Evolutionary conservation across 2,329 filamentous ascomycete genomes (phyloP).

Genomic region (Colletotrichum spaethianum): DNA sequence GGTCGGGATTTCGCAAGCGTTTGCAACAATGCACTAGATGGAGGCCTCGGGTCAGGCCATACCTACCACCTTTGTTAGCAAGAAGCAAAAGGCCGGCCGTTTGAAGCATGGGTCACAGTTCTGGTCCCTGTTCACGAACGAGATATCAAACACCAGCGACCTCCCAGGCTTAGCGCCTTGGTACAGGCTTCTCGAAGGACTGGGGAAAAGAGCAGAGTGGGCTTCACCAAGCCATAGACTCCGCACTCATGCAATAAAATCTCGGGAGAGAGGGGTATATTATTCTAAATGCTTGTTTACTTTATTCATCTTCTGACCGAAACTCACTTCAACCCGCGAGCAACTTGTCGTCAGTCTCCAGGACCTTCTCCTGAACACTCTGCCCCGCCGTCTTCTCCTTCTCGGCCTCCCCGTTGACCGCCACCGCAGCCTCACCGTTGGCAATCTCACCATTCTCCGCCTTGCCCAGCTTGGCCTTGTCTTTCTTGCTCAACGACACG

Average conservation of each 20-base stretch:
- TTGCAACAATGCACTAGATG: no score
- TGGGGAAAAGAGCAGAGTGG: no score
- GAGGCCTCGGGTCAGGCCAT: no score
- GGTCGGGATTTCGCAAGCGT: no score
- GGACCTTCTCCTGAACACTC: conserved; percentile 36
- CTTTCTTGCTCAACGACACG: conserved; percentile 81
- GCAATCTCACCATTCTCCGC: conserved; percentile 45
- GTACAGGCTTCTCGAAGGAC: neutral
- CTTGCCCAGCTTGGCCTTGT: conserved; percentile 61
- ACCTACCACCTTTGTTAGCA: no score
- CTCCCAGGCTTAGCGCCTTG: neutral
- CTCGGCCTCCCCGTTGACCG: neutral
- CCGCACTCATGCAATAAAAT: neutral
- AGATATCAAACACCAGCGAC: neutral
- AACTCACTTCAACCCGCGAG: conserved; percentile 29
- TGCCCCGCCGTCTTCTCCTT: conserved; percentile 10
- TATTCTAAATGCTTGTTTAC: neutral
- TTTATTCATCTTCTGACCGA: neutral
- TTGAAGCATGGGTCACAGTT: no score
- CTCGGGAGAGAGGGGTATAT: conserved; percentile 22
- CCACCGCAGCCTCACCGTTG: conserved; percentile 24
- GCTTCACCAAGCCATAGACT: neutral
- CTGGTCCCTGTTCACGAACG: no score
- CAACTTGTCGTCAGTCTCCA: conserved; percentile 41
- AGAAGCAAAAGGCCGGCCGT: no score